Evolutionary conservation across 2,329 filamentous ascomycete genomes (phyloP).

Genomic region (Cytospora chrysosperma): DNA sequence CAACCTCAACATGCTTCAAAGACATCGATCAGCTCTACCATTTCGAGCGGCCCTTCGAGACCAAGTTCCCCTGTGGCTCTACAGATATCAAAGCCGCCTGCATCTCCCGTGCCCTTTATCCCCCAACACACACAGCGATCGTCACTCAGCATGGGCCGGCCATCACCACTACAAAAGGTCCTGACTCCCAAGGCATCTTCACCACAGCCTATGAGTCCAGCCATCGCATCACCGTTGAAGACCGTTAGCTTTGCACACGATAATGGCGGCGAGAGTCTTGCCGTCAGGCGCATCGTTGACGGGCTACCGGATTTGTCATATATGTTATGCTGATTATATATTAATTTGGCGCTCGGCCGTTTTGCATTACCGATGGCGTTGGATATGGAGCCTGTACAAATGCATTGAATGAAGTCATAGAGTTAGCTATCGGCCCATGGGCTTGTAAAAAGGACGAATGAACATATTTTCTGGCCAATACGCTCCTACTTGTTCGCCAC

Average conservation of each 20-base stretch:
- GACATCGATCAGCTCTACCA: constrained; percentile 9
- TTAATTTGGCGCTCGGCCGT: not conserved
- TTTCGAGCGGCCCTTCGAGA: not conserved
- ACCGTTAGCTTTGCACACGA: constrained; percentile 14
- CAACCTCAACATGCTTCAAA: constrained; percentile 16
- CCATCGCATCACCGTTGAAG: not conserved
- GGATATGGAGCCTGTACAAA: not conserved
- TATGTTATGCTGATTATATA: constrained; percentile 32
- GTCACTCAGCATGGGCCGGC: constrained; percentile 17
- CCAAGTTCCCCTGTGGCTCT: constrained; percentile 12
- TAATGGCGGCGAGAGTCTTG: constrained; percentile 18
- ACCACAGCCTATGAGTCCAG: constrained; percentile 6
- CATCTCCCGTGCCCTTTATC: not conserved
- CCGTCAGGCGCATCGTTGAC: constrained; percentile 28
- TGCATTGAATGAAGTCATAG: not conserved
- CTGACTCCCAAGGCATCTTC: constrained; percentile 12
- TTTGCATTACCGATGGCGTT: constrained; percentile 23
- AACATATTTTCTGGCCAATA: not conserved
- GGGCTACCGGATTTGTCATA: constrained; percentile 37
- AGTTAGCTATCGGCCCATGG: not conserved
- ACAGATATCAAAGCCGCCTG: constrained; percentile 8
- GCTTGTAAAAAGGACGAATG: not conserved
- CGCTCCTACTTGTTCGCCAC: too few relatives aligned
- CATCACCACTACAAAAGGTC: constrained; percentile 20
- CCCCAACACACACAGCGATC: constrained; percentile 16